Percentiles rank a stretch among this genome's conserved stretches.
Conservation (phyloP, 2,329 filamentous ascomycete genomes). For the Fusarium solani-melongenae region DNA sequence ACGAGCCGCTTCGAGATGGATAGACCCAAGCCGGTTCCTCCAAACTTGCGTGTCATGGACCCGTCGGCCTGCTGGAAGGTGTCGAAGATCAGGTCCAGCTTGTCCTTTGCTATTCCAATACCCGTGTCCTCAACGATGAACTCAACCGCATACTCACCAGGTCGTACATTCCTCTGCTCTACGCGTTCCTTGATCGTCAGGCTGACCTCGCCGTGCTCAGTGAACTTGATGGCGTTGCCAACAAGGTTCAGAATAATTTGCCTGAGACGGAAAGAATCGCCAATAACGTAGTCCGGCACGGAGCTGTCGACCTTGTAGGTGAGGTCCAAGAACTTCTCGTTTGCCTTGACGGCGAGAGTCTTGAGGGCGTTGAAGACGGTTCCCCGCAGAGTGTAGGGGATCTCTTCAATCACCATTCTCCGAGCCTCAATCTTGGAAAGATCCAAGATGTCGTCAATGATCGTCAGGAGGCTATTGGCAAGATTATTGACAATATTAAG, state of each 20-base stretch:
- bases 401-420: conserved; percentile 98
- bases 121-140: conserved; percentile 97
- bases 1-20: conserved; percentile 96
- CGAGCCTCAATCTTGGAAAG: conserved; percentile 90
- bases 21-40: conserved; percentile 90
- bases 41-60: conserved; percentile 95
- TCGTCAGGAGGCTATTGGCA: conserved; percentile 94
- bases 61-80: conserved; percentile 99
- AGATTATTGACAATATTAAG: conserved; percentile 97
- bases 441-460: conserved; percentile 88
- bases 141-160: conserved; percentile 90
- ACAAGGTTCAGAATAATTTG: conserved; percentile 98
- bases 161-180: conserved; percentile 70
- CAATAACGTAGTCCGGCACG: conserved; percentile 94
- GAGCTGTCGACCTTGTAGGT: conserved; percentile 94
- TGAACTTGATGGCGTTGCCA: conserved; percentile 99
- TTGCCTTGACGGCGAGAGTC: conserved; percentile 95
- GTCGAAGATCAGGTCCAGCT: conserved; percentile 96
- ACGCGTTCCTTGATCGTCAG: conserved; percentile 82
- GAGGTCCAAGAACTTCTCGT: conserved; percentile 92
- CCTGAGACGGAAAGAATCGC: conserved; percentile 93
- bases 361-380: conserved; percentile 98
- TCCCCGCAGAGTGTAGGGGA: conserved; percentile 92
- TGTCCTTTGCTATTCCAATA: conserved; percentile 95
- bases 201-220: conserved; percentile 94